These are phyloP conservation scores for Tribonema minus DNA, from an alignment of 108 stramenopile species.

Conservation along the genomic window DNA sequence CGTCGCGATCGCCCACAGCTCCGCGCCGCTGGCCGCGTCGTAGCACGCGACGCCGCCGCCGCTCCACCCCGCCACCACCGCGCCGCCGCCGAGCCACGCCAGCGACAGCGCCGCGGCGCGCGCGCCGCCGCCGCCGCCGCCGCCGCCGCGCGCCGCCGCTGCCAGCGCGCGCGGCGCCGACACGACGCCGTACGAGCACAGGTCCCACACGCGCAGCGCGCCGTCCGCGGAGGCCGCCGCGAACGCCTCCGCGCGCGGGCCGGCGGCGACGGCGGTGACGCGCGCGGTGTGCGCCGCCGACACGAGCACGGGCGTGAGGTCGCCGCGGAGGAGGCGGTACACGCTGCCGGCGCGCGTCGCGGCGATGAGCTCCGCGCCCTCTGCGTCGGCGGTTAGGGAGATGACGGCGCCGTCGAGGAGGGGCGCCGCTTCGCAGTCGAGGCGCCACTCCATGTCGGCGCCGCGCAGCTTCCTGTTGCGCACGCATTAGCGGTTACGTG, in stretches of 20 bases:
- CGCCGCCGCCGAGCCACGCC: slow-evolving; percentile 19
- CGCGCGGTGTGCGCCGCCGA: slow-evolving; percentile 24
- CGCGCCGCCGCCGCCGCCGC: slow-evolving; percentile 14
- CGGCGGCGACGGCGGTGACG: slow-evolving; percentile 37
- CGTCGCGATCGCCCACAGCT: slow-evolving; percentile 44
- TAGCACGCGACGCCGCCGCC: slow-evolving; percentile 46
- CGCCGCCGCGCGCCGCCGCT: not conserved
- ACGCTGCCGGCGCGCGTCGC: slow-evolving; percentile 35
- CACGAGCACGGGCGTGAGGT: slow-evolving; percentile 19
- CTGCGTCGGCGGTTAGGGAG: slow-evolving; percentile 25
- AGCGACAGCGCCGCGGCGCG: slow-evolving; percentile 46
- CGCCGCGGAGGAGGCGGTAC: slow-evolving; percentile 33
- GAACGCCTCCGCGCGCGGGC: slow-evolving; percentile 31
- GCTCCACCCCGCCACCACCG: slow-evolving; percentile 51
- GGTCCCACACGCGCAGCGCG: slow-evolving; percentile 51
- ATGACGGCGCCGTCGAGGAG: slow-evolving; percentile 41
- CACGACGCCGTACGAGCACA: slow-evolving; percentile 40
- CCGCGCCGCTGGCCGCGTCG: slow-evolving; percentile 24
- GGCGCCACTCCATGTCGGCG: slow-evolving; percentile 52
- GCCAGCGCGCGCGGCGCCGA: too few species aligned
- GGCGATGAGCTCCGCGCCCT: slow-evolving; percentile 24
- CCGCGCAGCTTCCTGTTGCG: slow-evolving; percentile 32
- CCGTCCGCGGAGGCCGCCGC: slow-evolving; percentile 50
- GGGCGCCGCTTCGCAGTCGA: slow-evolving; percentile 16
- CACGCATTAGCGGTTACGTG: too few species aligned